Conservation (phyloP, 768 basidiomycete genomes). For the Russula brevipes region DNA sequence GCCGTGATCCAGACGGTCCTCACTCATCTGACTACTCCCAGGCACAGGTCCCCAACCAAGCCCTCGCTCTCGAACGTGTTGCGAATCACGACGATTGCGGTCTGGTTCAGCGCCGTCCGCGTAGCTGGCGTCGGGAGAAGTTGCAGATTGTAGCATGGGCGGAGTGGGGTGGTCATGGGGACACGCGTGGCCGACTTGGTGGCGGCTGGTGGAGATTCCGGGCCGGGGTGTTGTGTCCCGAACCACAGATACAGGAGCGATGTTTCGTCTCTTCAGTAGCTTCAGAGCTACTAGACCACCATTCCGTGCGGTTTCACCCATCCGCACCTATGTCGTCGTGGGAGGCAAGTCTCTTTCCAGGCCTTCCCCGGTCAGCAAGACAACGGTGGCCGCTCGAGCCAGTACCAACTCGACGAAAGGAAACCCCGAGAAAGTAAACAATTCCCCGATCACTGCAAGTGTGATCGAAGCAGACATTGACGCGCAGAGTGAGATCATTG, state of each 20-base stretch:
- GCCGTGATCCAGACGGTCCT: too few species aligned
- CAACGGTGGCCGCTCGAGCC: conserved; percentile 28
- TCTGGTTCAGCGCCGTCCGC: conserved; percentile 63
- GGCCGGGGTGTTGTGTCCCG: too few species aligned
- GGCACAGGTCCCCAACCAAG: too few species aligned
- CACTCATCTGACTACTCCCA: too few species aligned
- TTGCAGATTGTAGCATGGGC: conserved; percentile 14
- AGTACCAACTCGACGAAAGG: conserved; percentile 31
- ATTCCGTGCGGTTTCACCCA: conserved; percentile 4
- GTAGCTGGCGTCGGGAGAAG: conserved; percentile 32
- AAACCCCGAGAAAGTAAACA: conserved; percentile 26
- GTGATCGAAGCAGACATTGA: conserved; percentile 24
- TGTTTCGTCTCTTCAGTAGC: background rate
- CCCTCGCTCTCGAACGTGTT: conserved; percentile 66
- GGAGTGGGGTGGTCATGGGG: too few species aligned
- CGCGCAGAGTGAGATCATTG: conserved; percentile 16
- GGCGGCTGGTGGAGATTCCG: too few species aligned
- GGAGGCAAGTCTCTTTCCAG: conserved; percentile 4
- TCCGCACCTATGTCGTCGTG: conserved; percentile 11
- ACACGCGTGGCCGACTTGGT: too few species aligned
- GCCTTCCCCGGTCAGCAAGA: conserved; percentile 19
- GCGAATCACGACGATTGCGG: conserved; percentile 72
- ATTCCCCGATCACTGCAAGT: conserved; percentile 27
- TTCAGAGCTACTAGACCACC: conserved; percentile 2
- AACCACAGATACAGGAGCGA: background rate